Evolutionary conservation across 257 asterid species (phyloP).

Genomic region (Rhazya stricta): DNA sequence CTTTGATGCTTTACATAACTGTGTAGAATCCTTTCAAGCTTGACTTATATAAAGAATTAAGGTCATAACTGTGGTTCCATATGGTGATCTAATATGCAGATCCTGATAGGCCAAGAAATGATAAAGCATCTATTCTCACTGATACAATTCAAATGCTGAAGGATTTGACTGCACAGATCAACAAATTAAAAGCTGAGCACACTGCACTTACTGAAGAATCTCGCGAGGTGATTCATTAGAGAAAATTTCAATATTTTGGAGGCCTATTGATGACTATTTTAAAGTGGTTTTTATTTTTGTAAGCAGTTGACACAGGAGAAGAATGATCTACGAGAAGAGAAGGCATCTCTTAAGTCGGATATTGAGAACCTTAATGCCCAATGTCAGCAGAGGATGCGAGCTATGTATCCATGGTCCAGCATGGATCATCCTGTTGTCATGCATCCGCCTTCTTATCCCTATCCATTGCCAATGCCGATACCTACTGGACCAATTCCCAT

Average conservation of each 20-base stretch:
- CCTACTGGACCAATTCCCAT: constrained; percentile 83
- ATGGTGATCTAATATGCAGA: constrained; percentile 47
- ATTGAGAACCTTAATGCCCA: constrained; percentile 78
- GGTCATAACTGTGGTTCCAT: not conserved
- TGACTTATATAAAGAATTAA: not conserved
- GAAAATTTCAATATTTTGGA: not conserved
- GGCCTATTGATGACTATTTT: constrained; percentile 21
- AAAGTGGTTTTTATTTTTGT: constrained; percentile 14
- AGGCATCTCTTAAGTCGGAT: constrained; percentile 45
- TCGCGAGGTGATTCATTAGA: constrained; percentile 60
- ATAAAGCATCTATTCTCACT: constrained; percentile 91
- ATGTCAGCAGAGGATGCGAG: constrained; percentile 68
- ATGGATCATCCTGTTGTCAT: constrained; percentile 89
- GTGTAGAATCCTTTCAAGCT: not conserved
- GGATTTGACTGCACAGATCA: constrained; percentile 78
- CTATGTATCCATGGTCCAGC: constrained; percentile 92
- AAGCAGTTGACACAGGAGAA: constrained; percentile 61
- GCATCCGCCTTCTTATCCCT: constrained; percentile 92
- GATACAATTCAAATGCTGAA: constrained; percentile 88
- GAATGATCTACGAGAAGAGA: constrained; percentile 77
- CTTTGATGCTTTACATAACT: not conserved
- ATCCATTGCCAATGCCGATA: constrained; percentile 75
- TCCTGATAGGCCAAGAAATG: constrained; percentile 97
- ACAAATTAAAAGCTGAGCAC: constrained; percentile 76
- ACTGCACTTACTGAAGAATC: constrained; percentile 79